phyloP scores from a whole-genome alignment of 768 basidiomycete genomes.

The Mycena metata region DNA sequence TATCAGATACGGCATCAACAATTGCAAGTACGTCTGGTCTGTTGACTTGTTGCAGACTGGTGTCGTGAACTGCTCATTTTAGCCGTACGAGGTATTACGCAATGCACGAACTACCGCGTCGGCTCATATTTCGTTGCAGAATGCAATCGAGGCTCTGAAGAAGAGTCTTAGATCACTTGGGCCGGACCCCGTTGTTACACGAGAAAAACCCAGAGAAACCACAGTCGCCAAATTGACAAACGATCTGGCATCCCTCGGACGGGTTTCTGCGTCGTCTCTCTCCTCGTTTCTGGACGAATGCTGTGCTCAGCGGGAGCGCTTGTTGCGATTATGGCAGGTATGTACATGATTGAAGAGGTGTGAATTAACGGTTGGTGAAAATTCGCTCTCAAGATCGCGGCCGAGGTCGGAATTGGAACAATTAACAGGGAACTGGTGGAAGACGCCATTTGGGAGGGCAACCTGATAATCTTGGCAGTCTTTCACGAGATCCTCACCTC shows the following conservation, averaged over 20 bases:
- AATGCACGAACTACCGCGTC: neutral
- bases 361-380: neutral
- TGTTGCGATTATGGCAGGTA: conserved; percentile 7
- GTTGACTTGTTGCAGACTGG: neutral
- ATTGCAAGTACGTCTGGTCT: conserved; percentile 4
- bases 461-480: conserved; percentile 6
- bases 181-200: neutral
- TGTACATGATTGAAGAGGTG: neutral
- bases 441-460: conserved; percentile 9
- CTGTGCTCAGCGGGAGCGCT: conserved; percentile 1
- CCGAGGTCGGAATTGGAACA: neutral
- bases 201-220: too few relatives aligned
- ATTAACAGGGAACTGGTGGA: neutral
- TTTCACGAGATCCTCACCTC: conserved; percentile 6
- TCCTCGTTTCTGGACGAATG: conserved; percentile 6
- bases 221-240: neutral
- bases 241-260: conserved; percentile 3
- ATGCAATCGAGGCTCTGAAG: conserved; percentile 3
- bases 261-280: conserved; percentile 5
- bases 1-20: conserved; percentile 8
- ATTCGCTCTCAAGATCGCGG: neutral
- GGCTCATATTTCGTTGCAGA: conserved; percentile 5
- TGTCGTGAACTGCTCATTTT: conserved; percentile 1
- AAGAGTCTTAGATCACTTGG: neutral
- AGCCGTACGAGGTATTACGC: conserved; percentile 7